phyloP scores from a whole-genome alignment of 1,284 basidiomycete species.

The Tylopilus orsonianus region DNA sequence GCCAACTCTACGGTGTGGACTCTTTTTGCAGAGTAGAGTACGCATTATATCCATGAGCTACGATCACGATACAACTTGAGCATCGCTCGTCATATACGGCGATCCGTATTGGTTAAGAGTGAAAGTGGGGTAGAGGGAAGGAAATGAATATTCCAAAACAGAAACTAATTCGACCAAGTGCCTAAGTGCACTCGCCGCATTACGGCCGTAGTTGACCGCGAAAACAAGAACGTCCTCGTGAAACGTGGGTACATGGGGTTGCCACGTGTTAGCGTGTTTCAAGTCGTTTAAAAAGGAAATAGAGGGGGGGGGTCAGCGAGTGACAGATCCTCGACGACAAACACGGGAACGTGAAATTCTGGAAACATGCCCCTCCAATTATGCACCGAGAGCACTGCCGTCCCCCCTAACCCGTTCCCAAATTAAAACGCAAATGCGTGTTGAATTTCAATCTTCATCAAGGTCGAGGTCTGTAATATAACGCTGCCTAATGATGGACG shows the following conservation, averaged over 20 bases:
- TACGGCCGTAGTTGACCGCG: neutral
- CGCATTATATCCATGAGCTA: slow-evolving; percentile 5
- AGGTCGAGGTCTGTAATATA: slow-evolving; percentile 15
- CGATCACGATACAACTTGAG: too few relatives aligned
- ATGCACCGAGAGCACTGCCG: too few relatives aligned
- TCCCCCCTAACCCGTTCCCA: neutral
- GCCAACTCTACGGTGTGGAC: neutral
- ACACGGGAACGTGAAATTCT: slow-evolving; percentile 4
- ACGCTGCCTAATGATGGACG: slow-evolving; percentile 37
- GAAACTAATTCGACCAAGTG: neutral
- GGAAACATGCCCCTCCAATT: too few relatives aligned
- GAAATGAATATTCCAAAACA: neutral
- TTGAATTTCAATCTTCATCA: slow-evolving; percentile 6
- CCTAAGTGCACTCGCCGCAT: slow-evolving; percentile 6
- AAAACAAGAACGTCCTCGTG: neutral
- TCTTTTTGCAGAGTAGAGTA: slow-evolving; percentile 4
- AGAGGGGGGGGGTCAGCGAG: too few relatives aligned
- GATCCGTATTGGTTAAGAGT: too few relatives aligned
- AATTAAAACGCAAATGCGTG: neutral
- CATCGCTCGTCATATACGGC: too few relatives aligned
- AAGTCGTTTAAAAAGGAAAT: slow-evolving; percentile 1
- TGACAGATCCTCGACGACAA: neutral
- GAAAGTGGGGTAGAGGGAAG: too few relatives aligned
- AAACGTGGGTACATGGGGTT: slow-evolving; percentile 3
- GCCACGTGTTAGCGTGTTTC: slow-evolving; percentile 6